Evolutionary conservation across 805 yeast species (phyloP), one percentile per base, ranked within the genome.

Genomic region (Hanseniaspora guilliermondii): DNA sequence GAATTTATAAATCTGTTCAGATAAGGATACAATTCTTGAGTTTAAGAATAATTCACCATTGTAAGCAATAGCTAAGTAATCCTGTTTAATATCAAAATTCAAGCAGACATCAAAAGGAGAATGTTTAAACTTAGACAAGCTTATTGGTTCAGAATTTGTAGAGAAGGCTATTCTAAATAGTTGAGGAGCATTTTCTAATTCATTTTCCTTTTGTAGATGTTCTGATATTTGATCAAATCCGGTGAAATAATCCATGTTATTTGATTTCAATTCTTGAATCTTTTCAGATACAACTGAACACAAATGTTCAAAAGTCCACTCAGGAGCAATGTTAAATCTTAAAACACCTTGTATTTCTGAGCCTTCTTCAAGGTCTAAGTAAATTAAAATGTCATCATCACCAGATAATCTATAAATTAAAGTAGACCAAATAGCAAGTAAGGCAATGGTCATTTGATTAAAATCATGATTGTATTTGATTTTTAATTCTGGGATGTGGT

Each of bases 321-420:
- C 68, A 35, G 85, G 79, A 50, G 78, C 76, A 40, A 87, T 70
- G 35, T 71, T 71, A 45, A 85, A 70, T 62, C 96, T 75, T 27
- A 87, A 65, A 17, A 86, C 80, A 59, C 71, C 69, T 40, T 69
- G 64, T 6, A 67, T 67, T 2, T 68, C 60, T 25, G 76, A 67
- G 6, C 40, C 38, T 8, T 41, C 54, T 19, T 44, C 37, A 22
- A 52, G 39, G 33, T 52, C 47, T 21, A 52, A 16, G 60, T 83
- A 88, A 57, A 91, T 70, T n/a, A 84, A 82, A 49, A 93, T 82
- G 62, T 91, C 97, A 60, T 91, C 97, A 65, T 91, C 97, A 24
- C 97, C 97, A 2, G 96, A 84, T 47, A 87, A 72, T 64, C 97
- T 75, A 68, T 77, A 83, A 38, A 87, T 74, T 56, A 91, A 73